Evolutionary conservation across 2,329 filamentous ascomycete species (phyloP).

Genomic region (Atkinsonella texensis): DNA sequence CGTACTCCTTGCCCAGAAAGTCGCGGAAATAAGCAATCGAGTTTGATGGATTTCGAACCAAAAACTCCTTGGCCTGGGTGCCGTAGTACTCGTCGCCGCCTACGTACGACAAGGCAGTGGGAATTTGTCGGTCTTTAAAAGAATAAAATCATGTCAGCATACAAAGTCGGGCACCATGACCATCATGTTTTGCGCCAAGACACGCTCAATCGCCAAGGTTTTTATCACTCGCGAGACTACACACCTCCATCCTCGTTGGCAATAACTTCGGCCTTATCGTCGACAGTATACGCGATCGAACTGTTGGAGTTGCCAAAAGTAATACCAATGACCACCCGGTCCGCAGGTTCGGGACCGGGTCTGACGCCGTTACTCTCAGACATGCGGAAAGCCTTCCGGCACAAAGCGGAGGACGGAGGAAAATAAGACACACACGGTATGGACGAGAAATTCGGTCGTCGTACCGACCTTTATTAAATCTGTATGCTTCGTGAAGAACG

Average conservation of each 20-base stretch:
- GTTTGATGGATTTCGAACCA: constrained; percentile 85
- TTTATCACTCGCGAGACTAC: constrained; percentile 17
- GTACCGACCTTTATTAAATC: not conserved
- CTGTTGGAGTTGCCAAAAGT: constrained; percentile 98
- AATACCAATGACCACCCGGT: constrained; percentile 76
- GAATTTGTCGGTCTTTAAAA: constrained; percentile 80
- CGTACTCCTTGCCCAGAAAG: constrained; percentile 85
- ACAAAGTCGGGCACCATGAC: not conserved
- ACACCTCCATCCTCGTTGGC: constrained; percentile 95
- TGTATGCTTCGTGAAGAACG: not conserved
- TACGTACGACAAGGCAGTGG: constrained; percentile 86
- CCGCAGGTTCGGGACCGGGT: constrained; percentile 38
- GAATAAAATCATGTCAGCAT: not conserved
- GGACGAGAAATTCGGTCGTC: not conserved
- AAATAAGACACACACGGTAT: not conserved
- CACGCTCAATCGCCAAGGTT: not conserved
- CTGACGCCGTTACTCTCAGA: constrained; percentile 32
- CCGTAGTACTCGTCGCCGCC: constrained; percentile 95
- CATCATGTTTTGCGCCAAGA: not conserved
- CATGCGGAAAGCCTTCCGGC: constrained; percentile 21
- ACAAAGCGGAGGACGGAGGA: not conserved
- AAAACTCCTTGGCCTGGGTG: constrained; percentile 85
- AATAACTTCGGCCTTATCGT: constrained; percentile 95
- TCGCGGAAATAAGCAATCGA: constrained; percentile 94
- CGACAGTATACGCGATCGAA: constrained; percentile 85